These are phyloP conservation scores for Oryza longistaminata DNA, from an alignment of 176 grass and related monocot species.

Conservation along the genomic window DNA sequence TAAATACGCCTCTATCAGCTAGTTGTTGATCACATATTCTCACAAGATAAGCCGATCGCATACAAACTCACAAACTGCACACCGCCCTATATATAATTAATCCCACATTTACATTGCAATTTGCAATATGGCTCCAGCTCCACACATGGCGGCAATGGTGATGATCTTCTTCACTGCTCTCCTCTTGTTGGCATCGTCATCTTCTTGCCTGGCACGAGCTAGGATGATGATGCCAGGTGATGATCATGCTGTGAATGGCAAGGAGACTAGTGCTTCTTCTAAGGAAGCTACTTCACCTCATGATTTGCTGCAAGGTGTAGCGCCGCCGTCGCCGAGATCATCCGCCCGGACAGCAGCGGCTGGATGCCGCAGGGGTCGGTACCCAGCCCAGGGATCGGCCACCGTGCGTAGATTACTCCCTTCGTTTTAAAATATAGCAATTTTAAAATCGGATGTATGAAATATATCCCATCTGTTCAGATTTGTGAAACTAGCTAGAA, in stretches of 20 bases:
- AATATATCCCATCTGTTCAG: no score
- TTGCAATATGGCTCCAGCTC: conserved; percentile 1
- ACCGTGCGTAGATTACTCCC: conserved; percentile 6
- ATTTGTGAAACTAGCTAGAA: no score
- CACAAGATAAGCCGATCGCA: neutral
- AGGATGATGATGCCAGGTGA: conserved; percentile 10
- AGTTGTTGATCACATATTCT: conserved; percentile 10
- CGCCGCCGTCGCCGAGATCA: neutral
- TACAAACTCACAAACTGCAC: neutral
- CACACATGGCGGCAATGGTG: neutral
- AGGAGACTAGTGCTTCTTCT: neutral
- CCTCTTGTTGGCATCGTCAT: neutral
- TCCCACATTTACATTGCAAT: neutral
- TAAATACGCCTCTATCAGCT: conserved; percentile 3
- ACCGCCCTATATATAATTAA: neutral
- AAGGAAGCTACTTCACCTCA: neutral
- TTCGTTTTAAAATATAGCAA: no score
- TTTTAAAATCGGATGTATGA: no score
- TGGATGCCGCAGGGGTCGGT: conserved; percentile 33
- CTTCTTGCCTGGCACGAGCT: conserved; percentile 1
- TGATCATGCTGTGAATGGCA: neutral
- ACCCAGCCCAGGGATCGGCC: conserved; percentile 45
- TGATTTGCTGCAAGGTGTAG: neutral
- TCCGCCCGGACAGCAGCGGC: neutral
- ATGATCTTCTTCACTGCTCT: conserved; percentile 6